These are phyloP conservation scores for Diplodia mutila DNA, from an alignment of 2,329 filamentous ascomycete genomes.

Conservation along the genomic window DNA sequence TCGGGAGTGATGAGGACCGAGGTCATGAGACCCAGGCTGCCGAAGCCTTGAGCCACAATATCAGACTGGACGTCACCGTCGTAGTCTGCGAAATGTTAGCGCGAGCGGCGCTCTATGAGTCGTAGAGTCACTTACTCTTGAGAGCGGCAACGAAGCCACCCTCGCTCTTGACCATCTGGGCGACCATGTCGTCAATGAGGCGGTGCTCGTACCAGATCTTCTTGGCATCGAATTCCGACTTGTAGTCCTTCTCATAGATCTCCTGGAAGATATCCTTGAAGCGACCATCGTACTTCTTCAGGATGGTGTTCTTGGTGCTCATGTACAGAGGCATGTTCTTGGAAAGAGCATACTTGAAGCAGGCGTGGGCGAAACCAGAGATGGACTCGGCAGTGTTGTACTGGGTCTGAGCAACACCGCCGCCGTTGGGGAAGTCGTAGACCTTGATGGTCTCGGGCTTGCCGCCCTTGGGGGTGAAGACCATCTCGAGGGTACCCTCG, in stretches of 20 bases:
- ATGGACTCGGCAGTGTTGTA: slow-evolving; percentile 99
- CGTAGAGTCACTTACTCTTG: slow-evolving; percentile 75
- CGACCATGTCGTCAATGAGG: slow-evolving; percentile 99
- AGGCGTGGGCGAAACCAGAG: slow-evolving; percentile 89
- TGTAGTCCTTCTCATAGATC: slow-evolving; percentile 86
- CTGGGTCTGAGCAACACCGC: slow-evolving; percentile 89
- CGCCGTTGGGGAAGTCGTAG: slow-evolving; percentile 82
- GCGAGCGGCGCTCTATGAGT: slow-evolving; percentile 25
- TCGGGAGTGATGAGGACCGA: slow-evolving; percentile 96
- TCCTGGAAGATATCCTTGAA: slow-evolving; percentile 99
- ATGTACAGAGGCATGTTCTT: slow-evolving; percentile 95
- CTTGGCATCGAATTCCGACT: slow-evolving; percentile 85
- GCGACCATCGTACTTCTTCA: slow-evolving; percentile 97
- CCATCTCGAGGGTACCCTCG: slow-evolving; percentile 88
- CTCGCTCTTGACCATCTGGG: slow-evolving; percentile 99
- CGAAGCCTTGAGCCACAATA: slow-evolving; percentile 97
- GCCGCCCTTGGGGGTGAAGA: slow-evolving; percentile 83
- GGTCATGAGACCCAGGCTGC: slow-evolving; percentile 97
- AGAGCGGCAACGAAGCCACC: slow-evolving; percentile 97
- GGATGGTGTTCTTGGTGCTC: slow-evolving; percentile 99
- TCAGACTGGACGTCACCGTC: slow-evolving; percentile 99
- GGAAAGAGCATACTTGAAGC: slow-evolving; percentile 90
- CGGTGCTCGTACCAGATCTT: slow-evolving; percentile 99
- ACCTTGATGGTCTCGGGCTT: slow-evolving; percentile 86
- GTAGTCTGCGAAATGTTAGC: slow-evolving; percentile 70